These are phyloP conservation scores for Mycena rosella DNA, from an alignment of 768 basidiomycete species.

Conservation along the genomic window DNA sequence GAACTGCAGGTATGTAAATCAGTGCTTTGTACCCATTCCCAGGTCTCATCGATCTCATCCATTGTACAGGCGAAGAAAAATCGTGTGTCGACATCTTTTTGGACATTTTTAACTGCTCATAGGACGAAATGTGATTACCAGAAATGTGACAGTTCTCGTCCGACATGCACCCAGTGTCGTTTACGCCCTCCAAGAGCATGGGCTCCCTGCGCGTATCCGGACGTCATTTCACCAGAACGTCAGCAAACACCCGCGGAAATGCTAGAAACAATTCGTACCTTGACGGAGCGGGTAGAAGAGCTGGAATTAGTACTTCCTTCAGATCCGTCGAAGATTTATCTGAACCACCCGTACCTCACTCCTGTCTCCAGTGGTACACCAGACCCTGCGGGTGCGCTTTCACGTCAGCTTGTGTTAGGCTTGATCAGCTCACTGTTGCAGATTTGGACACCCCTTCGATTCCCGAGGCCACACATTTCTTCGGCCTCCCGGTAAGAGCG, in stretches of 20 bases:
- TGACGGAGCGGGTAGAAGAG: slow-evolving; percentile 13
- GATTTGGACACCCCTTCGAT: too few relatives aligned
- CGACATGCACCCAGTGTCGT: slow-evolving; percentile 22
- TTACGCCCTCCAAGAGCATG: slow-evolving; percentile 18
- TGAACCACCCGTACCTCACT: slow-evolving; percentile 10
- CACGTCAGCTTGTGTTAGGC: too few relatives aligned
- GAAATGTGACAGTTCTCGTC: slow-evolving; percentile 28
- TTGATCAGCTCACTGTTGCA: too few relatives aligned
- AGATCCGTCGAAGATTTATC: slow-evolving; percentile 4
- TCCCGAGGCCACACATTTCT: background rate
- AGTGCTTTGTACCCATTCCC: background rate
- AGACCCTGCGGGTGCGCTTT: background rate
- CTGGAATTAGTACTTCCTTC: slow-evolving; percentile 7
- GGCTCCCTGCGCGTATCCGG: slow-evolving; percentile 24
- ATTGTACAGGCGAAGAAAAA: slow-evolving; percentile 10
- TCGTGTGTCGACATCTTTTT: slow-evolving; percentile 13
- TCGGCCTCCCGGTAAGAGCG: background rate
- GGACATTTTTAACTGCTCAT: background rate
- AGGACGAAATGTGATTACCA: background rate
- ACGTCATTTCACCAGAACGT: background rate
- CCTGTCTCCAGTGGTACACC: background rate
- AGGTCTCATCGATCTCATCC: background rate
- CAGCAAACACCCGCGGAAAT: slow-evolving; percentile 13
- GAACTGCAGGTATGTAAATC: background rate
- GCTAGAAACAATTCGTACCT: slow-evolving; percentile 10